phyloP scores from a whole-genome alignment of 768 basidiomycete genomes.

The Termitomyces sp. region DNA sequence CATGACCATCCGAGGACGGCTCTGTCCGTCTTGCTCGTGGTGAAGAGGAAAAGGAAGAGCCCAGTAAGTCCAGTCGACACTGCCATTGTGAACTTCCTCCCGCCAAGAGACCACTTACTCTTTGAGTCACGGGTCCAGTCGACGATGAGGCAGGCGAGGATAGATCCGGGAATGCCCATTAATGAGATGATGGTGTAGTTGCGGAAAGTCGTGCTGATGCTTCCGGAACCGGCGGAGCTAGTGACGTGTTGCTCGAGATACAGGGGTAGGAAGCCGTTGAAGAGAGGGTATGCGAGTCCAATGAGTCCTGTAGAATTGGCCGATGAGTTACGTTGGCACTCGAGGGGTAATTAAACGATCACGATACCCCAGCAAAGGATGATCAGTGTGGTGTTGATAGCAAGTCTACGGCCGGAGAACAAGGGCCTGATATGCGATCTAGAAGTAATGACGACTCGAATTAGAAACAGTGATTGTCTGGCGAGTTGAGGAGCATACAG shows the following conservation, averaged over 20 bases:
- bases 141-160: constrained; percentile 40
- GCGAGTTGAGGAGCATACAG: constrained; percentile 24
- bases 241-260: constrained; percentile 35
- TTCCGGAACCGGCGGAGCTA: constrained; percentile 5
- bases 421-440: constrained; percentile 47
- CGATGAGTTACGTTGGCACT: neutral
- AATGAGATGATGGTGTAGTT: constrained; percentile 48
- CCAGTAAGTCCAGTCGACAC: constrained; percentile 38
- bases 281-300: constrained; percentile 51
- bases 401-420: constrained; percentile 38
- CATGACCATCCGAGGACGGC: constrained; percentile 44
- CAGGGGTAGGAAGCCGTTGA: constrained; percentile 46
- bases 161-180: constrained; percentile 43
- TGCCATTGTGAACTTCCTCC: constrained; percentile 42
- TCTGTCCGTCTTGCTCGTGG: constrained; percentile 35
- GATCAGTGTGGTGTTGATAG: constrained; percentile 41
- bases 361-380: constrained; percentile 47
- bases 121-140: constrained; percentile 32
- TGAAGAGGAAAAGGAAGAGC: constrained; percentile 48
- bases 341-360: neutral
- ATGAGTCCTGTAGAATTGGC: constrained; percentile 28
- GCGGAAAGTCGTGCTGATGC: constrained; percentile 32
- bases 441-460: neutral
- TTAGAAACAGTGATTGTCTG: neutral
- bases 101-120: constrained; percentile 31